Evolutionary conservation across 2,329 filamentous ascomycete genomes (phyloP).

Genomic region (Colletotrichum abscissum): DNA sequence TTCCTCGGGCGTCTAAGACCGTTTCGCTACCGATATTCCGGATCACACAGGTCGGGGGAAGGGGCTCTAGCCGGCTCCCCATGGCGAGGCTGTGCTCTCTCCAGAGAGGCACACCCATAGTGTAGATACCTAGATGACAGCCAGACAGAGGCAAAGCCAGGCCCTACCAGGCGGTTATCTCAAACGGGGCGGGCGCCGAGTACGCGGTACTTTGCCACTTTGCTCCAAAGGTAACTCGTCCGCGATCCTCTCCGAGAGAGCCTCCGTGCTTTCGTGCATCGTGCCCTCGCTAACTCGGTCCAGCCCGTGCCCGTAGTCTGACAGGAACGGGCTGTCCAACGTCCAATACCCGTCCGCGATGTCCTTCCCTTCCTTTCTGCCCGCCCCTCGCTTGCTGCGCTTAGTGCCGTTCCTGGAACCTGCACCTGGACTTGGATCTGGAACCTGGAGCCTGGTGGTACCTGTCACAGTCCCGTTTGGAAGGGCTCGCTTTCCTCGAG

Average conservation of each 20-base stretch:
- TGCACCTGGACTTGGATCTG: too few species aligned
- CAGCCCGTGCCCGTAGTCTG: conserved; percentile 9
- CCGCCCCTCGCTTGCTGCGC: not conserved
- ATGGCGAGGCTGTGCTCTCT: not conserved
- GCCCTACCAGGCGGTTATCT: not conserved
- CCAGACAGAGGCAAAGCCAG: not conserved
- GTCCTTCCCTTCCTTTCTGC: not conserved
- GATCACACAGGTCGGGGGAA: not conserved
- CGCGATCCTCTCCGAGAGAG: not conserved
- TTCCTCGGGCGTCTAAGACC: not conserved
- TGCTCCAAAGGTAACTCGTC: not conserved
- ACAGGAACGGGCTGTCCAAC: not conserved
- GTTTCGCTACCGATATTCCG: not conserved
- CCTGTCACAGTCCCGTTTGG: too few species aligned
- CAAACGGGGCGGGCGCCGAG: not conserved
- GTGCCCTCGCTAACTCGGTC: conserved; percentile 12
- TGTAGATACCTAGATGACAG: not conserved
- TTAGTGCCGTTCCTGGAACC: not conserved
- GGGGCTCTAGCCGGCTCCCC: not conserved
- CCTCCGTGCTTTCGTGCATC: not conserved
- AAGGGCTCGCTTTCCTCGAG: not conserved
- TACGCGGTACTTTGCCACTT: not conserved
- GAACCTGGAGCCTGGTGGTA: too few species aligned
- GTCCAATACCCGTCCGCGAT: not conserved
- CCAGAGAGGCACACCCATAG: too few species aligned